These are phyloP conservation scores for Debaryomyces castellii DNA, from an alignment of 805 yeast species.

Conservation along the genomic window DNA sequence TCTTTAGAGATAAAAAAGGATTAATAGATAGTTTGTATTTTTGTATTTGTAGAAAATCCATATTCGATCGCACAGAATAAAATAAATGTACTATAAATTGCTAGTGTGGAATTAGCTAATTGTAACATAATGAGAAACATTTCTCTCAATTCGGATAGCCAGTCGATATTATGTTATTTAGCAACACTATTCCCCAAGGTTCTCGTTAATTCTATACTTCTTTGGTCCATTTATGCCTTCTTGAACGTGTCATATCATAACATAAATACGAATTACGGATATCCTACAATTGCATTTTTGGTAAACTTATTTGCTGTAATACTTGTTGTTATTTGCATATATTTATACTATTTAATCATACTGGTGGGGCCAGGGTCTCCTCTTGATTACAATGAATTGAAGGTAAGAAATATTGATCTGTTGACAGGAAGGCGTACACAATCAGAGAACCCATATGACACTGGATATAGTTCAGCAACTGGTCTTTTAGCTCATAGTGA, in stretches of 20 bases:
- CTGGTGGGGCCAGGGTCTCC: slow-evolving; percentile 68
- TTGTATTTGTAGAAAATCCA: neutral
- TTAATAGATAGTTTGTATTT: slow-evolving; percentile 4
- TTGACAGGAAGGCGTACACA: slow-evolving; percentile 11
- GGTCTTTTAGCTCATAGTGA: slow-evolving; percentile 8
- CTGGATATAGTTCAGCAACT: slow-evolving; percentile 2
- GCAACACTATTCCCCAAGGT: slow-evolving; percentile 50
- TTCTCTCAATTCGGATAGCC: slow-evolving; percentile 7
- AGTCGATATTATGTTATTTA: slow-evolving; percentile 30
- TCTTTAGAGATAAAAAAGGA: slow-evolving; percentile 2
- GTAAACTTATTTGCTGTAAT: slow-evolving; percentile 21
- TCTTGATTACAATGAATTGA: slow-evolving; percentile 49
- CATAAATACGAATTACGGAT: slow-evolving; percentile 5
- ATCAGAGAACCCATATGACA: slow-evolving; percentile 14
- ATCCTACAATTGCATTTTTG: slow-evolving; percentile 12
- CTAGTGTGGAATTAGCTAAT: neutral
- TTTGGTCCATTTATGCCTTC: slow-evolving; percentile 50
- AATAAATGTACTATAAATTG: neutral
- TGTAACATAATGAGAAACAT: neutral
- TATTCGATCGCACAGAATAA: neutral
- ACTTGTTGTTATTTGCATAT: slow-evolving; percentile 38
- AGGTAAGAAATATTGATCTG: slow-evolving; percentile 17
- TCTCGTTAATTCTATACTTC: slow-evolving; percentile 38
- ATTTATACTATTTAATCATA: slow-evolving; percentile 54
- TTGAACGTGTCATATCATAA: neutral